These are phyloP conservation scores for Hymenoscyphus infarciens DNA, from an alignment of 2,329 filamentous ascomycete genomes.

Conservation along the genomic window DNA sequence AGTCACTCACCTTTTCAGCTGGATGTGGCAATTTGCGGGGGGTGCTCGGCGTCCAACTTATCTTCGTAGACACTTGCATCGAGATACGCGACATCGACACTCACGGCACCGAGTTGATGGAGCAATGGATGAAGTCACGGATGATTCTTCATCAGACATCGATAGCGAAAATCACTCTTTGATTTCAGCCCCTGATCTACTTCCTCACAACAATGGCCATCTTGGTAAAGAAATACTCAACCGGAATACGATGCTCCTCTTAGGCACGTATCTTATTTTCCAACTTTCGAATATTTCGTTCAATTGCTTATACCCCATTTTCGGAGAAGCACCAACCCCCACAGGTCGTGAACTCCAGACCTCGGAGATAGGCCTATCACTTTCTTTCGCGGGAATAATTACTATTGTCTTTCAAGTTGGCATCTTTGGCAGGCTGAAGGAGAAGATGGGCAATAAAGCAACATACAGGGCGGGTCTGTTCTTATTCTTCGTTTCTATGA, in stretches of 20 bases:
- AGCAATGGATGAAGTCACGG: slow-evolving; percentile 42
- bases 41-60: slow-evolving; percentile 55
- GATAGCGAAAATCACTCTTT: slow-evolving; percentile 30
- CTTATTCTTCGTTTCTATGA: slow-evolving; percentile 77
- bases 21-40: slow-evolving; percentile 67
- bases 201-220: slow-evolving; percentile 44
- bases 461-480: slow-evolving; percentile 77
- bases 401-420: slow-evolving; percentile 90
- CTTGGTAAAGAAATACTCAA: slow-evolving; percentile 64
- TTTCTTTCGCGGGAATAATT: slow-evolving; percentile 78
- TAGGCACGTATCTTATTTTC: slow-evolving; percentile 87
- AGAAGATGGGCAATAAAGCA: slow-evolving; percentile 77
- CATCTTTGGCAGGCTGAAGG: slow-evolving; percentile 74
- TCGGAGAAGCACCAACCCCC: slow-evolving; percentile 71
- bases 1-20: slow-evolving; percentile 58
- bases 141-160: slow-evolving; percentile 34
- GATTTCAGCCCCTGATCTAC: slow-evolving; percentile 36
- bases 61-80: slow-evolving; percentile 40
- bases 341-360: slow-evolving; percentile 74
- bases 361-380: slow-evolving; percentile 76
- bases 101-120: slow-evolving; percentile 32
- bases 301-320: slow-evolving; percentile 93
- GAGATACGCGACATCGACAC: slow-evolving; percentile 29
- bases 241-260: slow-evolving; percentile 74
- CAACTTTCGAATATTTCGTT: slow-evolving; percentile 92